A percentile compares a stretch with the other conserved stretches of the same genome.
Evolutionary conservation across 1,284 basidiomycete genomes (phyloP).

Genomic region (Rhodotorula mucilaginosa): DNA sequence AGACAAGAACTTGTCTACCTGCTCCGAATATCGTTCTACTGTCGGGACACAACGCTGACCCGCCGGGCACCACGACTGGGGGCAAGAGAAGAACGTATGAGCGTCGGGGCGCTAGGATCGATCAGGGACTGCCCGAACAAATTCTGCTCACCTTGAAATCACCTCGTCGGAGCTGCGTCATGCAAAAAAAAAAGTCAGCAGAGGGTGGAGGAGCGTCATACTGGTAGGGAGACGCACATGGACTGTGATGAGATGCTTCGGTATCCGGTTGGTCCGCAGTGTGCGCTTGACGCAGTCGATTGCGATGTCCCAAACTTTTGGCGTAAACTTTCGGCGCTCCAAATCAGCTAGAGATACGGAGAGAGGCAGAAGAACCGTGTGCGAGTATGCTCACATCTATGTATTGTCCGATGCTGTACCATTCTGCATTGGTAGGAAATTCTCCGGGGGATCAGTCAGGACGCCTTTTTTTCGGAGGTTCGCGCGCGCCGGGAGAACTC

Average conservation of each 20-base stretch:
- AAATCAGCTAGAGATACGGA: too few relatives aligned
- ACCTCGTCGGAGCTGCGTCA: not conserved
- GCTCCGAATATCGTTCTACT: conserved; percentile 59
- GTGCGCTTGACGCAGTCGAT: conserved; percentile 9
- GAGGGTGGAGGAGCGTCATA: not conserved
- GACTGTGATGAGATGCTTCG: conserved; percentile 59
- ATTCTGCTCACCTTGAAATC: not conserved
- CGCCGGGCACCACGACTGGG: conserved; percentile 31
- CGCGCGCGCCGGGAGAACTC: too few relatives aligned
- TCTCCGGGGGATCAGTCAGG: too few relatives aligned
- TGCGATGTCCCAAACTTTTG: conserved; percentile 31
- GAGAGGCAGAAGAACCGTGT: not conserved
- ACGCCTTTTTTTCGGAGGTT: too few relatives aligned
- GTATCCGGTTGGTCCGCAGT: conserved; percentile 9
- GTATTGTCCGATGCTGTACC: conserved; percentile 33
- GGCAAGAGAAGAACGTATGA: not conserved
- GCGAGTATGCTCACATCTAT: conserved; percentile 22
- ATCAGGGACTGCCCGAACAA: not conserved
- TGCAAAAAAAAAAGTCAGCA: not conserved
- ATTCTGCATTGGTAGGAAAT: conserved; percentile 9
- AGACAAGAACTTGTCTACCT: conserved; percentile 62
- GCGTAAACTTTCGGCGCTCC: conserved; percentile 17
- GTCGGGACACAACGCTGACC: conserved; percentile 62
- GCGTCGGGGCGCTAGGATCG: too few relatives aligned
- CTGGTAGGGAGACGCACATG: conserved; percentile 67